phyloP scores from a whole-genome alignment of 1,284 basidiomycete genomes.

The Irpex sp. region DNA sequence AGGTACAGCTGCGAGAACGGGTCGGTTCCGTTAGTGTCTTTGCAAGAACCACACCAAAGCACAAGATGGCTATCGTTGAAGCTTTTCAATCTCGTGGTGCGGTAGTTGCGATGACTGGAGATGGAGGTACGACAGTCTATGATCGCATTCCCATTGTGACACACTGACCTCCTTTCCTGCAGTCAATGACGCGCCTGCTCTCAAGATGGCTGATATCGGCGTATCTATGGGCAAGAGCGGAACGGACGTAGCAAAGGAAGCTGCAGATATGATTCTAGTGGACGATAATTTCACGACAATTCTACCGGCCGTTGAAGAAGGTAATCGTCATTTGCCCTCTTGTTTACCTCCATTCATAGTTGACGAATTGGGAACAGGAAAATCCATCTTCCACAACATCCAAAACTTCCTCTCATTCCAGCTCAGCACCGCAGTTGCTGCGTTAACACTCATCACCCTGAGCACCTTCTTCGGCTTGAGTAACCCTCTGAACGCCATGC shows the following conservation, averaged over 20 bases:
- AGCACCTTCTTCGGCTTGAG: constrained; percentile 87
- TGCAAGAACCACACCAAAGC: constrained; percentile 91
- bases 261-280: constrained; percentile 94
- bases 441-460: constrained; percentile 90
- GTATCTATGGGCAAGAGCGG: constrained; percentile 97
- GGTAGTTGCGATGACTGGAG: constrained; percentile 97
- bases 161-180: constrained; percentile 1
- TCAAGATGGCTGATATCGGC: constrained; percentile 98
- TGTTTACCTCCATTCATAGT: neutral
- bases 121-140: constrained; percentile 57
- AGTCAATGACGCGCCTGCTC: constrained; percentile 96
- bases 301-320: constrained; percentile 93
- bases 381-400: constrained; percentile 96
- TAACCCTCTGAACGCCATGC: constrained; percentile 97
- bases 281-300: constrained; percentile 98
- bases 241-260: constrained; percentile 98
- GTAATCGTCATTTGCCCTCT: constrained; percentile 43
- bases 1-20: constrained; percentile 77
- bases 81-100: constrained; percentile 87
- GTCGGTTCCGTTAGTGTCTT: constrained; percentile 87
- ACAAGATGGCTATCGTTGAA: constrained; percentile 96
- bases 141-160: neutral
- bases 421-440: constrained; percentile 93
- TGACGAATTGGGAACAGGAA: neutral
- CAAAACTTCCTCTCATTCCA: constrained; percentile 98